These are phyloP conservation scores for Artomyces pyxidatus DNA, from an alignment of 768 basidiomycete species.

Conservation along the genomic window DNA sequence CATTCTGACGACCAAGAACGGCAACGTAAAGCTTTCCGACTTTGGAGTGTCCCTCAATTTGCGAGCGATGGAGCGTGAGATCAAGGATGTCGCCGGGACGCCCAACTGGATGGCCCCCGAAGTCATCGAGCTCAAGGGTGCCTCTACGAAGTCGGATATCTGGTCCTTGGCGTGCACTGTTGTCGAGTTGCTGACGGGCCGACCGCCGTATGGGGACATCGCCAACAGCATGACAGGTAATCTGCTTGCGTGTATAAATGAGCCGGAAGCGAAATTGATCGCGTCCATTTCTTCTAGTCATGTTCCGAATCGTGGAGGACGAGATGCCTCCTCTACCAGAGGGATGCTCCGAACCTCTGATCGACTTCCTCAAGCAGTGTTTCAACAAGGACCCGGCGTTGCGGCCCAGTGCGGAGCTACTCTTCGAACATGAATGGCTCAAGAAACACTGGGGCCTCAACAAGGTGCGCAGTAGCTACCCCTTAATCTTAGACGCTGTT, in stretches of 20 bases:
- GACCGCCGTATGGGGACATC: slow-evolving; percentile 88
- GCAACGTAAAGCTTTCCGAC: slow-evolving; percentile 94
- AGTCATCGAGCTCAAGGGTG: slow-evolving; percentile 91
- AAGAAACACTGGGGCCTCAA: slow-evolving; percentile 71
- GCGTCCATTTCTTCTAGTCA: slow-evolving; percentile 51
- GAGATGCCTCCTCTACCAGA: slow-evolving; percentile 81
- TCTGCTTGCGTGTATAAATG: too few relatives aligned
- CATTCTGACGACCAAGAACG: slow-evolving; percentile 96
- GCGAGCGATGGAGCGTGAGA: slow-evolving; percentile 80
- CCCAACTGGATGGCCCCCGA: slow-evolving; percentile 99
- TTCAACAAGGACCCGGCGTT: slow-evolving; percentile 81
- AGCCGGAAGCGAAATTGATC: too few relatives aligned
- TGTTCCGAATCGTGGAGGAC: slow-evolving; percentile 97
- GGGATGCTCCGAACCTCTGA: slow-evolving; percentile 63
- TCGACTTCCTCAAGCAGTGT: slow-evolving; percentile 78
- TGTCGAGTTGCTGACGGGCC: slow-evolving; percentile 87
- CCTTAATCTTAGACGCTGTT: background rate
- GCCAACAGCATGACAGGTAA: slow-evolving; percentile 84
- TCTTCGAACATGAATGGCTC: slow-evolving; percentile 91
- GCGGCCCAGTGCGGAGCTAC: slow-evolving; percentile 76
- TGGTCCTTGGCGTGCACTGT: slow-evolving; percentile 96
- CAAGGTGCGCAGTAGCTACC: slow-evolving; percentile 41
- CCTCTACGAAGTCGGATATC: slow-evolving; percentile 88
- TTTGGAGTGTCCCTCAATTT: slow-evolving; percentile 97
- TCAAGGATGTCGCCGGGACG: slow-evolving; percentile 84